Conservation (phyloP, 2,329 filamentous ascomycete genomes). For the Verticillium alfalfae region DNA sequence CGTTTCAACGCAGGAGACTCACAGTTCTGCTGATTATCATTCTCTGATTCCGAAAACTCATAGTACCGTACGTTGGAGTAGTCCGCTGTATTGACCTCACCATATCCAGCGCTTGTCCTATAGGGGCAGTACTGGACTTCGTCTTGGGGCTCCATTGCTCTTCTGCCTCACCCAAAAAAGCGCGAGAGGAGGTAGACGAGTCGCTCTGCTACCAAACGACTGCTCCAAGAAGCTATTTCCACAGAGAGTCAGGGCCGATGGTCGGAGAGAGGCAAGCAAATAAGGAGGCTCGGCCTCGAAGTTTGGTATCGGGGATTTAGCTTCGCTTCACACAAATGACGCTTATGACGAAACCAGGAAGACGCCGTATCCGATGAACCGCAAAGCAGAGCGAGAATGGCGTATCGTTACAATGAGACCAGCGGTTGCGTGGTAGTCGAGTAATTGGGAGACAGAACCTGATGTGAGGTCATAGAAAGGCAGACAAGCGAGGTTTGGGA, state of each 20-base stretch:
- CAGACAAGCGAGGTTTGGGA: constrained; percentile 5
- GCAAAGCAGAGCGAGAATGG: background rate
- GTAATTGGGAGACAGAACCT: background rate
- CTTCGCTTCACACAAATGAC: background rate
- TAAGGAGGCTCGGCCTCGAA: background rate
- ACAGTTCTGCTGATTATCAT: background rate
- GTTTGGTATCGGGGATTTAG: background rate
- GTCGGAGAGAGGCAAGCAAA: background rate
- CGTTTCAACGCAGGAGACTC: background rate
- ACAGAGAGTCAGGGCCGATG: background rate
- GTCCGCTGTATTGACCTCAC: constrained; percentile 35
- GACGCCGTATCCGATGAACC: background rate
- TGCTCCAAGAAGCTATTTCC: background rate
- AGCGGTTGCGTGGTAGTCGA: background rate
- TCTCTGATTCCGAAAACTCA: constrained; percentile 31
- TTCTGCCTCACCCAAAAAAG: background rate
- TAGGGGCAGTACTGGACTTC: constrained; percentile 31
- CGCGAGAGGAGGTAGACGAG: background rate
- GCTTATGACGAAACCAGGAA: background rate
- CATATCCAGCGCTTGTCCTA: constrained; percentile 21
- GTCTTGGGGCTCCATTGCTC: constrained; percentile 30
- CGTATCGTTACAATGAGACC: background rate
- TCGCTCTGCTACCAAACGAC: background rate
- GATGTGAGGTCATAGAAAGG: constrained; percentile 1
- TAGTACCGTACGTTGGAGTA: constrained; percentile 37